Base-by-base conservation (phyloP, 2,329 filamentous ascomycete species). In the Alternaria sp. region DNA sequence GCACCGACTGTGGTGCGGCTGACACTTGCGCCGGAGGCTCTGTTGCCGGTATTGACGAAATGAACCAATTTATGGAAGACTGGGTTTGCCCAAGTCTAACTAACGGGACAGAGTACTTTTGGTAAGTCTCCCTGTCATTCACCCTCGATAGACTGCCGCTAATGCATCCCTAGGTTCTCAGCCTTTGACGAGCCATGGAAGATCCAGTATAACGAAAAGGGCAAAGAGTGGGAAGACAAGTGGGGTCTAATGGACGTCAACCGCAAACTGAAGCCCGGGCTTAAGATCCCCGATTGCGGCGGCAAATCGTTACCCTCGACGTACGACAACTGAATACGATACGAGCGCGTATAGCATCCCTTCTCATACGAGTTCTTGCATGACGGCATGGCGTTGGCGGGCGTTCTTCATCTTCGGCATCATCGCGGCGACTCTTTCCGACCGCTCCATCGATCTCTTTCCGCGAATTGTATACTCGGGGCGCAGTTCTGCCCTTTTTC, bases 131-230 rank as follows among this genome's bases (percentile, higher is more conserved):
- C 6, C 43, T 5, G 10, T 52, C 2, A 23, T 6, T 10, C 11
- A 23, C 7, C 17, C 15, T 23, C 26, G 36, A n/a, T 23, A 28
- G 49, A 56, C 11, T n/a, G 23, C n/a, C 12, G 19, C 61, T 66
- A 65, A 71, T 56, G 19, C 25, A 28, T 6, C 2, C 53, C 23
- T 63, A 88, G 88, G 88, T 97, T 98, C 78, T 92, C 94, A 77
- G 93, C 93, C 10, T 98, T 97, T 77, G 95, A 98, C 77, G 95
- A 98, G 84, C 93, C 93, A 3, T 98, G 95, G 95, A 97, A 98
- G 83, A 84, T 91, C 59, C 75, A 80, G 17, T 97, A 89, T 82
- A 91, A 97, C 78, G 84, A 83, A 44, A 69, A 80, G 81, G 61
- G 74, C 47, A 76, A 95, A 82, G 85, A 91, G 56, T 97, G 94